Percentiles rank a stretch among this genome's conserved stretches.
Conservation (phyloP, 2,329 filamentous ascomycete genomes). For the Calonectria multiphialidica region DNA sequence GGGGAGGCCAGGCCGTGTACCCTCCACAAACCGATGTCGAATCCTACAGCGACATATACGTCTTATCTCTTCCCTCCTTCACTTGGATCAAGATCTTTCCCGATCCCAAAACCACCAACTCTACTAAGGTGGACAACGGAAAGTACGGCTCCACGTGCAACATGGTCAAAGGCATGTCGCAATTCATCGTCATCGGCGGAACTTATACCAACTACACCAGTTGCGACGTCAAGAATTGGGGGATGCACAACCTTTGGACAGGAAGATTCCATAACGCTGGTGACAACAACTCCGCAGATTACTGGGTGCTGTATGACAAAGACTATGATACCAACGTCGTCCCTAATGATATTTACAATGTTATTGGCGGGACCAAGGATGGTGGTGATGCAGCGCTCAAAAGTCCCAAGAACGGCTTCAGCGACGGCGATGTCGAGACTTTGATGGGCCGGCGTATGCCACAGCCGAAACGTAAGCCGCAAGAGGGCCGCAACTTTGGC, state of each 20-base stretch:
- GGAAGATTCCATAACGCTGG: slow-evolving; percentile 55
- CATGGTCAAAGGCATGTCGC: slow-evolving; percentile 57
- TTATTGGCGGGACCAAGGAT: slow-evolving; percentile 7
- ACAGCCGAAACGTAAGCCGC: too few species aligned
- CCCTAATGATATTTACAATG: slow-evolving; percentile 5
- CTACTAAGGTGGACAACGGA: slow-evolving; percentile 46
- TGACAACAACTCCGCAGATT: slow-evolving; percentile 50
- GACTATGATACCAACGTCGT: slow-evolving; percentile 37
- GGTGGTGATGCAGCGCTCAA: background rate
- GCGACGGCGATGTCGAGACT: too few species aligned
- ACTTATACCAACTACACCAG: slow-evolving; percentile 60
- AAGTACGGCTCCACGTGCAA: slow-evolving; percentile 69
- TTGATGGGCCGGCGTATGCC: too few species aligned
- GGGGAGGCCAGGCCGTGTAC: background rate
- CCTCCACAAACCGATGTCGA: background rate
- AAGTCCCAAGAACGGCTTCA: slow-evolving; percentile 3
- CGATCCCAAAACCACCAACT: slow-evolving; percentile 44
- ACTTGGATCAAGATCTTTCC: slow-evolving; percentile 68
- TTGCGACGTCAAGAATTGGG: slow-evolving; percentile 62
- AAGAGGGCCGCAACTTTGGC: too few species aligned
- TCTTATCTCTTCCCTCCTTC: slow-evolving; percentile 41
- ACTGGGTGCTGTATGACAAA: slow-evolving; percentile 62
- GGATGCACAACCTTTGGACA: slow-evolving; percentile 67
- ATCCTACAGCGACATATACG: background rate
- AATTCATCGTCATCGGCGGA: slow-evolving; percentile 73